Evolutionary conservation across 1,139 yeast genomes (phyloP), one percentile per base, ranked within the genome.

Genomic region (Protomyces inundatus): DNA sequence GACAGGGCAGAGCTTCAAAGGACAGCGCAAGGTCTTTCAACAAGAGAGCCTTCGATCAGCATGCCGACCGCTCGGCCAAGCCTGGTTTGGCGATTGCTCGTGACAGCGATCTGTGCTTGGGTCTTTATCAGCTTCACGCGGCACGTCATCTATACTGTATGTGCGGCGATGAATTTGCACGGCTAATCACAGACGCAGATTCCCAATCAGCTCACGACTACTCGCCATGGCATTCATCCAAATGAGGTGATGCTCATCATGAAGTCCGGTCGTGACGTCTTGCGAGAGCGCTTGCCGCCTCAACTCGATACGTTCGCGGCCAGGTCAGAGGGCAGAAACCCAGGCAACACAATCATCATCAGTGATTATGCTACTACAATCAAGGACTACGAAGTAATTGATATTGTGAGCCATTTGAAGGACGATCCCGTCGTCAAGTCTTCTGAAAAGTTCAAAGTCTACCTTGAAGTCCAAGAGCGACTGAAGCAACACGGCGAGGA

Each of bases 301-400:
- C 62, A 58, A 45, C 56, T 58, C 10, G 56, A 39, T 32, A 58
- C 62, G 7, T 58, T 58, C 33, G 62, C 62, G 6, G 51, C 62
- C 30, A 10, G 42, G 6, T 14, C 10, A 10, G 53, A 58, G 14
- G 56, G 56, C n/a, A 34, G 62, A 35, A 36, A 50, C 32, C 48
- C 54, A 51, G 16, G 16, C 10, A 58, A 58, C 30, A 51, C 62
- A 6, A 39, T 58, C 40, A 34, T 58, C 5, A 33, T 58, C 16
- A 39, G 52, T 6, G 62, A 58, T 34, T 36, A 35, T 35, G 55
- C 52, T 6, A 42, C 48, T 4, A 14, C n/a, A 30, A 42, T 42
- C 48, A 30, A 30, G 9, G 23, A 16, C 10, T 57, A 54, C 48
- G 52, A 52, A 7, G 46, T 48, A 10, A 6, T 52, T 16, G 62